phyloP scores from a whole-genome alignment of 2,329 filamentous ascomycete genomes.

The Penicillium frequentans region DNA sequence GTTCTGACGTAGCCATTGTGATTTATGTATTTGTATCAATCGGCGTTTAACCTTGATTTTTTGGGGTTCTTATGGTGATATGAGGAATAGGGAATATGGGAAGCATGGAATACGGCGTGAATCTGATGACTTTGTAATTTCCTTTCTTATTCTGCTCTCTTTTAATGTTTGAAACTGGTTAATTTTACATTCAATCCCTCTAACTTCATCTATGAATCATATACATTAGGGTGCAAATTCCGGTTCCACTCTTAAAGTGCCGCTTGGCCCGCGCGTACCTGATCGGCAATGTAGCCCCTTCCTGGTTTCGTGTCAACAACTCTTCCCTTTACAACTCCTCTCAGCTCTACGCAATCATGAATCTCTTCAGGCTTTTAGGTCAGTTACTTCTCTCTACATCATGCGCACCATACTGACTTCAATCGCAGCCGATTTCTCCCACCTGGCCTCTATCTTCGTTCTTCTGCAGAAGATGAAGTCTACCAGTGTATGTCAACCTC shows the following conservation, averaged over 20 bases:
- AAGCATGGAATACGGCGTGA: no score
- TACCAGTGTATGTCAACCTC: slow-evolving; percentile 67
- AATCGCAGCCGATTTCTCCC: slow-evolving; percentile 81
- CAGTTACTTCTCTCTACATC: slow-evolving; percentile 12
- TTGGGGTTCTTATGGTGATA: neutral
- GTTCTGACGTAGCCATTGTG: slow-evolving; percentile 31
- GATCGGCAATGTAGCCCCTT: slow-evolving; percentile 20
- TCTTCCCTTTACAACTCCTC: slow-evolving; percentile 9
- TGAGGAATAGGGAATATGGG: no score
- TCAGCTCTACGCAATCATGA: slow-evolving; percentile 52
- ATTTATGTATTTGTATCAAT: neutral
- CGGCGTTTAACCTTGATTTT: neutral
- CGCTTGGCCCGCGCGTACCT: slow-evolving; percentile 17
- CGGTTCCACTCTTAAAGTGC: neutral
- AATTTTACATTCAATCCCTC: neutral
- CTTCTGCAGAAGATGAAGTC: slow-evolving; percentile 95
- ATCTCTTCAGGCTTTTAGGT: slow-evolving; percentile 70
- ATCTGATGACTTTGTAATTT: no score
- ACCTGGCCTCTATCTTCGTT: slow-evolving; percentile 90
- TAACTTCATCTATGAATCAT: neutral
- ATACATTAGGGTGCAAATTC: neutral
- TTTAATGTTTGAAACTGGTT: no score
- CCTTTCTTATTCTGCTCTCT: no score
- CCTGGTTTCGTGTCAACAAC: slow-evolving; percentile 44
- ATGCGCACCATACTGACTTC: slow-evolving; percentile 15